Evolutionary conservation across 2,329 filamentous ascomycete species (phyloP), one percentile per base, ranked within the genome.

Genomic region (Neobulgaria alba): DNA sequence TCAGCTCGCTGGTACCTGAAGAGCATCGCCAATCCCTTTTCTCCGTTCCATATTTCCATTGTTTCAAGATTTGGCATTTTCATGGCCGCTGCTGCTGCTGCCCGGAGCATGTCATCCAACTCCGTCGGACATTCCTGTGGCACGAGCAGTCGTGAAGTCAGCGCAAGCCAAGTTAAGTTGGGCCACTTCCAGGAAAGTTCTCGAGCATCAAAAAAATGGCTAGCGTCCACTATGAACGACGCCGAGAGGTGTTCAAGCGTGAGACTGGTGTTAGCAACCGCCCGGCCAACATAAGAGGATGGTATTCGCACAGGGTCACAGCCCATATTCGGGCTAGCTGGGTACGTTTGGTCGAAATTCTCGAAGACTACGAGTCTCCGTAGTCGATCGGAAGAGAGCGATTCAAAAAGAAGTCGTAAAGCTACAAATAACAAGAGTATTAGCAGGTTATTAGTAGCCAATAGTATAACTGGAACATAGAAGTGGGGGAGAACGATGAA

Each of bases 291-390:
- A 39, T 29, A 15, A 56, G 16, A 62, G 41, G 29, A 16, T 50
- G 20, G 48, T 45, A 33, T 39, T 46, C 43, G 56, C 33, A 56
- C 47, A 34, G 56, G 41, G 45, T 42, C 40, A 29, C 44, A 43
- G 39, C 36, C 29, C 9, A 29, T 32, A 10, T 37, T 3, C 26
- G 10, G 37, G 26, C 17, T 45, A 50, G 40, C 31, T 38, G 55
- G 39, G 46, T 61, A 63, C 36, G 30, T 29, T 51, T 62, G 42
- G 40, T 62, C 54, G 46, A 60, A 59, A 44, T 62, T 63, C 50
- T 63, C 56, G 42, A 64, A 63, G 33, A 63, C 50, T 36, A 52
- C 50, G 4, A 63, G 48, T 36, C 54, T 63, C 38, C 45, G 37
- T 40, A 61, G 45, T 44, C 49, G 45, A 18, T 47, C 55, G 33